Base-by-base conservation (phyloP, 2,329 filamentous ascomycete species). In the Escovopsis sp. region DNA sequence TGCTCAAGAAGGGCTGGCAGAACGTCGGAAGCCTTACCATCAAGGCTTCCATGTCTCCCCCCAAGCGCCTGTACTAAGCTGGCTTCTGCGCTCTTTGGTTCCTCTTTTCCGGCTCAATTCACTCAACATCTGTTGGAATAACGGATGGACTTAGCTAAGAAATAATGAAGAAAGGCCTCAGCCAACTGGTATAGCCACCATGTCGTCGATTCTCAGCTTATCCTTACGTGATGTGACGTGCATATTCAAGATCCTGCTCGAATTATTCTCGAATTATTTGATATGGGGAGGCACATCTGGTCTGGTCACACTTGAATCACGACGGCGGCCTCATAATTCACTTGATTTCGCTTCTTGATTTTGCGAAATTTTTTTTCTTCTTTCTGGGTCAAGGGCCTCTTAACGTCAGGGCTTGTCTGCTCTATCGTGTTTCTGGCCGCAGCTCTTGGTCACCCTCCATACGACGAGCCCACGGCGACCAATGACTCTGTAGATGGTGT, bases 1-100 rank as follows among this genome's bases (percentile, higher is more conserved):
- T 98, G 58, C 76, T 98, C 67, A 98, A 98, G 87, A 98, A 98
- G 85, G 91, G 91, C 67, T 98, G 91, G 91, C 91, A 98, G 79
- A 98, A 98, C 80, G 91, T 98, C 62, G 91, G 91, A 67, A 91
- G 84, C 78, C 79, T 98, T 74, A 94, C 88, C 67, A 91, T 98
- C 79, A 98, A 98, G 85, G 91, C 91, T 72, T 84, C 84, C 75
- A 98, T 98, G 91, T 94, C 86, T 70, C 91, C 91, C 57, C 91
- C 91, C 57, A 91, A 87, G 79, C 87, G 91, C 65, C 72, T 98
- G 58, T 98, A 95, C 80, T 98, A 96, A 67, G 59, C 49, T 41
- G 27, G 53, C 42, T 42, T 33, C 45, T 40, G 43, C 51, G 48
- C 42, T 46, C 49, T 47, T 36, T 20, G 13, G 30, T 47, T 50